Conservation (phyloP, 2,329 filamentous ascomycete genomes). For the Beauveria caledonica region DNA sequence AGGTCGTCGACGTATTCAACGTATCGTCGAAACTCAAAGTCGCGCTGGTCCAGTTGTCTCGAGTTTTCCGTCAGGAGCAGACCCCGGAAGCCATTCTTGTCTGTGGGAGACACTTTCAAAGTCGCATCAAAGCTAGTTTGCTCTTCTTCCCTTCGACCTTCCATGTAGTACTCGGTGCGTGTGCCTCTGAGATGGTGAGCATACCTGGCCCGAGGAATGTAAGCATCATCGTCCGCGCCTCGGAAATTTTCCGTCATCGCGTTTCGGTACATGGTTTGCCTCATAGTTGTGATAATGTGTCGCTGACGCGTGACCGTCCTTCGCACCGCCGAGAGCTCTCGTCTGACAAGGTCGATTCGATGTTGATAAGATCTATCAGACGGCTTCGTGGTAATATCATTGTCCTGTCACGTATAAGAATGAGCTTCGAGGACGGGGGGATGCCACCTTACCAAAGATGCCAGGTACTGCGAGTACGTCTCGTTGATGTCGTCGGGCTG, state of each 20-base stretch:
- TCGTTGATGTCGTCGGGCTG: conserved; percentile 30
- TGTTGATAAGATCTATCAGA: conserved; percentile 34
- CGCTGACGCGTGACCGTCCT: conserved; percentile 27
- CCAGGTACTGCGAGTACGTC: conserved; percentile 35
- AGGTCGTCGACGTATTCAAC: conserved; percentile 24
- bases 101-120: conserved; percentile 28
- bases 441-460: conserved; percentile 27
- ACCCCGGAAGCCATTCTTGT: conserved; percentile 29
- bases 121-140: conserved; percentile 18
- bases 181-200: not conserved
- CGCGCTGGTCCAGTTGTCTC: conserved; percentile 28
- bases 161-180: conserved; percentile 14
- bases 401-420: conserved; percentile 25
- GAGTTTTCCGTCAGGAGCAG: conserved; percentile 32
- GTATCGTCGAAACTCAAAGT: conserved; percentile 24
- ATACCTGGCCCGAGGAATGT: not conserved
- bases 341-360: conserved; percentile 30
- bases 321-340: conserved; percentile 32
- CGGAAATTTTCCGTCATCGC: conserved; percentile 15
- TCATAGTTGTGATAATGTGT: conserved; percentile 22
- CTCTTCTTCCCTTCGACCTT: conserved; percentile 16
- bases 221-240: conserved; percentile 11
- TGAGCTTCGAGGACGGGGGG: not conserved
- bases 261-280: conserved; percentile 15
- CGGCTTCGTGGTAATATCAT: conserved; percentile 30